Evolutionary conservation across 805 yeast species (phyloP), one percentile per base, ranked within the genome.

Genomic region (Peterozyma xylosa): DNA sequence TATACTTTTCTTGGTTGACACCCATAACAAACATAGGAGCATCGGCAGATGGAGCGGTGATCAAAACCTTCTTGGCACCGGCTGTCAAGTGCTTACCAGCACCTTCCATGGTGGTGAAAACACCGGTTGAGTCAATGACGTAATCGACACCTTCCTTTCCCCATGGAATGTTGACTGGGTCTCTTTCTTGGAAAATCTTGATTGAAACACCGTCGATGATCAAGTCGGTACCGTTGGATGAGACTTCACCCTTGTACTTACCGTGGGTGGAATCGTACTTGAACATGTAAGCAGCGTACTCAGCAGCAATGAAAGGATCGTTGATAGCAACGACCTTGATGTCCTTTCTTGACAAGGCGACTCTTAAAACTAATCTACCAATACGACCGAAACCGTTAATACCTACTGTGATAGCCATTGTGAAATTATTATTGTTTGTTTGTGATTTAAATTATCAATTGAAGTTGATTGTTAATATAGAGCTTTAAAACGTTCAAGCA

Each of bases 21-120:
- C 85, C 86, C 53, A 78, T 70, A 53, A 80, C 85, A 64, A 76
- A 80, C 83, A 80, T 78, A 66, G 86, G 86, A 52, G 84, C 84
- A 62, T 79, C 80, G 55, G 73, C 60, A 49, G 86, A 79, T 56
- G 86, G 86, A 58, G 85, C 86, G 51, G 86, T 79, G 67, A 80
- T 79, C 59, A 79, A 70, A 52, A 77, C 83, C 70, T 80, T 79
- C 72, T 79, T 78, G 67, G 86, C 85, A 72, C 86, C 86, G 59
- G 78, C 85, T 50, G 74, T 79, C 55, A 79, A 68, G 70, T 80
- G 86, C 67, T 78, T 78, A 64, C 77, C 80, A 55, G 81, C 80
- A 63, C 80, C 73, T 60, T 74, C 82, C 53, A 72, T 60, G 50
- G 70, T 74, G 71, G 78, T 80, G 79, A 78, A 80, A 54, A 80